Percentiles rank a stretch among this genome's conserved stretches.
These are phyloP conservation scores for Curvularia hawaiiensis DNA, from an alignment of 2,329 filamentous ascomycete species.

Conservation along the genomic window DNA sequence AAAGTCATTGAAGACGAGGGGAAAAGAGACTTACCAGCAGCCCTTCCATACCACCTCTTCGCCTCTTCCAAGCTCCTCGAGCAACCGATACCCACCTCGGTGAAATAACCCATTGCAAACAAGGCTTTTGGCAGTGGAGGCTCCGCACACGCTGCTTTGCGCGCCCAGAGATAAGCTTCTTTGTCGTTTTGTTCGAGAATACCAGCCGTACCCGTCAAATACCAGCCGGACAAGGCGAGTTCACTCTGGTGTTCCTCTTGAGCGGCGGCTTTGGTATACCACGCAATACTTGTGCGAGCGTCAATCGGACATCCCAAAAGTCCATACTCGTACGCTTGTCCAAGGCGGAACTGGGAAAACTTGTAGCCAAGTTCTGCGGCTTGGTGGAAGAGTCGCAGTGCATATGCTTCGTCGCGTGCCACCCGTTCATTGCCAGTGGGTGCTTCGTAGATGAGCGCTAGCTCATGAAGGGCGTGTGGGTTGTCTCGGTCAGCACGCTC, in stretches of 20 bases:
- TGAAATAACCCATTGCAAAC: constrained; percentile 98
- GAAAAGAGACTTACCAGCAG: constrained; percentile 76
- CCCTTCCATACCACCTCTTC: constrained; percentile 97
- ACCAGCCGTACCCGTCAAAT: constrained; percentile 86
- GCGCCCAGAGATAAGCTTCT: constrained; percentile 95
- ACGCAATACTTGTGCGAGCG: constrained; percentile 82
- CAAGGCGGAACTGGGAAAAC: constrained; percentile 89
- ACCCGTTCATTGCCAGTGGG: constrained; percentile 68
- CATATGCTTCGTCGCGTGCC: constrained; percentile 80
- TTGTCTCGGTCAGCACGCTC: constrained; percentile 88
- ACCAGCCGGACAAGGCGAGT: constrained; percentile 68
- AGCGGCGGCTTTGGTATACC: constrained; percentile 89
- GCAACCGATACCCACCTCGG: constrained; percentile 91
- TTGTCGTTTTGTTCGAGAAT: constrained; percentile 91
- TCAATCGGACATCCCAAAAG: constrained; percentile 82
- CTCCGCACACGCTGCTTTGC: constrained; percentile 87
- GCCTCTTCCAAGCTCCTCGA: constrained; percentile 89
- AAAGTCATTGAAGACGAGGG: neutral
- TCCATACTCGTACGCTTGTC: constrained; percentile 88
- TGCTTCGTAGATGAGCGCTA: constrained; percentile 69
- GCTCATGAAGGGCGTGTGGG: constrained; percentile 91
- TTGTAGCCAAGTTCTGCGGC: constrained; percentile 92
- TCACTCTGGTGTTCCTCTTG: constrained; percentile 96
- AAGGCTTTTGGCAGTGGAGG: constrained; percentile 81
- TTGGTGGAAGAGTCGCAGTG: constrained; percentile 79